These are phyloP conservation scores for Rheum nobile DNA, from an alignment of 148 eudicot genomes.

Conservation along the genomic window DNA sequence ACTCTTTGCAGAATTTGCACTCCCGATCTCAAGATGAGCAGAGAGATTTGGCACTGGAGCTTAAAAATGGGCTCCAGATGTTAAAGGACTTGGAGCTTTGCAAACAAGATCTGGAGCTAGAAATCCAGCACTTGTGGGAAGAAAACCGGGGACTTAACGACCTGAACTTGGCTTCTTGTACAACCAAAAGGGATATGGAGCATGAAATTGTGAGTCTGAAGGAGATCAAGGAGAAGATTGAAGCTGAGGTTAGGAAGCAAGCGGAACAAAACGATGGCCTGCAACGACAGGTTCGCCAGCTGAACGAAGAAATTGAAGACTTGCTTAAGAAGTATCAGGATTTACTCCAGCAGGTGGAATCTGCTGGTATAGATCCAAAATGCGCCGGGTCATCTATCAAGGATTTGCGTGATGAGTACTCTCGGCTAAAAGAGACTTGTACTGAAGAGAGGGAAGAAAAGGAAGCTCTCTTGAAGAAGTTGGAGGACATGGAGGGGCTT, in stretches of 20 bases:
- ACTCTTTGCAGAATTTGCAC: constrained; percentile 43
- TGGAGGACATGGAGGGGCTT: constrained; percentile 47
- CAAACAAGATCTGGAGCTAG: constrained; percentile 55
- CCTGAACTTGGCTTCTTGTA: constrained; percentile 27
- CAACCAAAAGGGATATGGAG: constrained; percentile 39
- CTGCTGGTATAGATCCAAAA: constrained; percentile 55
- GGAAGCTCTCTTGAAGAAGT: constrained; percentile 34
- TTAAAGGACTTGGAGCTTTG: constrained; percentile 49
- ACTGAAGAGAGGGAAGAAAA: constrained; percentile 44
- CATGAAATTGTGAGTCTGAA: constrained; percentile 38
- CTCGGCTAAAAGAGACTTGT: constrained; percentile 40
- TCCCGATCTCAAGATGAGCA: constrained; percentile 75
- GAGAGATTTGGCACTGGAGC: constrained; percentile 56
- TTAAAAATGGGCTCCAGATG: constrained; percentile 50
- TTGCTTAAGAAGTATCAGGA: constrained; percentile 44
- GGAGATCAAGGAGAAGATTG: constrained; percentile 65
- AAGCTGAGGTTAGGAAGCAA: constrained; percentile 55
- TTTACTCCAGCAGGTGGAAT: constrained; percentile 47
- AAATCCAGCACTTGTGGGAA: constrained; percentile 35
- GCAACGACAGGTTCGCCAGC: constrained; percentile 35
- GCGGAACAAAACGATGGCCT: constrained; percentile 39
- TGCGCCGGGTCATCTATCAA: constrained; percentile 35
- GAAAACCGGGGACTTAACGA: constrained; percentile 56
- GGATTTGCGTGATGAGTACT: constrained; percentile 55
- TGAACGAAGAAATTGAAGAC: constrained; percentile 58